These are phyloP conservation scores for Mallotus japonicus DNA, from an alignment of 441 rosid species.

Conservation along the genomic window DNA sequence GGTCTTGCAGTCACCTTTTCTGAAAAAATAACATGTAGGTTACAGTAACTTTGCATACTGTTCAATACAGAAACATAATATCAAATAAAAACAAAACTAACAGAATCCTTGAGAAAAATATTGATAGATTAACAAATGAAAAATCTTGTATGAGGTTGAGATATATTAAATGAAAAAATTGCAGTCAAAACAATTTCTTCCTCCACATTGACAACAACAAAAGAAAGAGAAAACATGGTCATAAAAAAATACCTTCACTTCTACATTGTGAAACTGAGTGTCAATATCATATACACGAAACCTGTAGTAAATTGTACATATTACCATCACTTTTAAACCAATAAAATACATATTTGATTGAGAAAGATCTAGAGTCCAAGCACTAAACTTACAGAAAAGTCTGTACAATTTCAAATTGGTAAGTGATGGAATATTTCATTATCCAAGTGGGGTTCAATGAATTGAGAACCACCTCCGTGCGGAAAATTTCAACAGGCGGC, in stretches of 20 bases:
- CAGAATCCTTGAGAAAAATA: background rate
- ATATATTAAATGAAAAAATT: background rate
- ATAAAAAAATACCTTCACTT: slow-evolving; percentile 53
- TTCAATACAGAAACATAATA: background rate
- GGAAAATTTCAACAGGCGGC: slow-evolving; percentile 52
- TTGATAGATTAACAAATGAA: background rate
- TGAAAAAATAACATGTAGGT: background rate
- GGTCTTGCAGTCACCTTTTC: slow-evolving; percentile 1
- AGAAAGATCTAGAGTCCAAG: slow-evolving; percentile 6
- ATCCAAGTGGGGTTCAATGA: slow-evolving; percentile 85
- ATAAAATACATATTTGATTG: slow-evolving; percentile 12
- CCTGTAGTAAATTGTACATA: slow-evolving; percentile 38
- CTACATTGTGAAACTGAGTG: slow-evolving; percentile 68
- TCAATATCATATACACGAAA: slow-evolving; percentile 78
- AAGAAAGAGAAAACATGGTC: background rate
- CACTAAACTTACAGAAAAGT: slow-evolving; percentile 62
- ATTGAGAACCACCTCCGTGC: slow-evolving; percentile 82
- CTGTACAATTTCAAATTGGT: slow-evolving; percentile 79
- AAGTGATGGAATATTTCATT: slow-evolving; percentile 44
- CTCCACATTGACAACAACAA: background rate
- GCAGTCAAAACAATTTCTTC: background rate
- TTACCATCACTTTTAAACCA: slow-evolving; percentile 20
- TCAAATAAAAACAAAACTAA: background rate
- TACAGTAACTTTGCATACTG: background rate
- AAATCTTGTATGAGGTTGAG: background rate